Conservation (phyloP, 2,329 filamentous ascomycete genomes). For the Aspergillus sp. region DNA sequence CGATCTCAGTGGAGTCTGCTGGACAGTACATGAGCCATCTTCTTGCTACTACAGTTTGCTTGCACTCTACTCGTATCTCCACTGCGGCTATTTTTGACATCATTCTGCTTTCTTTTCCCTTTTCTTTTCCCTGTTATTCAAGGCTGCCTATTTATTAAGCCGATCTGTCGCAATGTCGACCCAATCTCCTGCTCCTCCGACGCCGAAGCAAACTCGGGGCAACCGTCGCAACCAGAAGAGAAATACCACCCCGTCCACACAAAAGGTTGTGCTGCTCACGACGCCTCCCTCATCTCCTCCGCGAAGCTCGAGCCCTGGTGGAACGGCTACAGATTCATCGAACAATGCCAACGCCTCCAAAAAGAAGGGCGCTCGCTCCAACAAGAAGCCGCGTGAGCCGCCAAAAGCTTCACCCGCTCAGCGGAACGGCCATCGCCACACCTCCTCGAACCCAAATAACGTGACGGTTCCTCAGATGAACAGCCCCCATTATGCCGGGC, state of each 20-base stretch:
- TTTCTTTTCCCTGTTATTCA: conserved; percentile 28
- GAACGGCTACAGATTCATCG: conserved; percentile 28
- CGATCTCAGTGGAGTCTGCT: conserved; percentile 31
- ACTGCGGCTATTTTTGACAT: conserved; percentile 18
- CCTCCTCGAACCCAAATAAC: conserved; percentile 29
- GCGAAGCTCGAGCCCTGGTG: conserved; percentile 29
- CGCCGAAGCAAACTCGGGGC: conserved; percentile 39
- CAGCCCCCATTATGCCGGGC: conserved; percentile 69
- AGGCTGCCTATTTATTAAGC: conserved; percentile 53
- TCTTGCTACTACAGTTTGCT: conserved; percentile 13
- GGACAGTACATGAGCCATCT: conserved; percentile 26
- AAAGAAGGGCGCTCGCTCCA: conserved; percentile 36
- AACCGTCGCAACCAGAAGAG: conserved; percentile 36
- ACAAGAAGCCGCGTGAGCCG: conserved; percentile 34
- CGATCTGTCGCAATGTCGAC: conserved; percentile 45
- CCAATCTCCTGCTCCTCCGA: conserved; percentile 34
- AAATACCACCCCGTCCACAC: conserved; percentile 29
- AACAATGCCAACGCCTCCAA: conserved; percentile 28
- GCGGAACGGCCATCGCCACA: conserved; percentile 29
- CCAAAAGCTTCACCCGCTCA: conserved; percentile 25
- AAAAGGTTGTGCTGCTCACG: conserved; percentile 27
- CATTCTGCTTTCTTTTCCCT: conserved; percentile 16
- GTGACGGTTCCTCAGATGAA: conserved; percentile 43
- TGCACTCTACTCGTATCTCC: conserved; percentile 10
- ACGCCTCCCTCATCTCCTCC: conserved; percentile 39